phyloP scores from a whole-genome alignment of 129 eudicot genomes.

The Heracleum sosnowskyi region DNA sequence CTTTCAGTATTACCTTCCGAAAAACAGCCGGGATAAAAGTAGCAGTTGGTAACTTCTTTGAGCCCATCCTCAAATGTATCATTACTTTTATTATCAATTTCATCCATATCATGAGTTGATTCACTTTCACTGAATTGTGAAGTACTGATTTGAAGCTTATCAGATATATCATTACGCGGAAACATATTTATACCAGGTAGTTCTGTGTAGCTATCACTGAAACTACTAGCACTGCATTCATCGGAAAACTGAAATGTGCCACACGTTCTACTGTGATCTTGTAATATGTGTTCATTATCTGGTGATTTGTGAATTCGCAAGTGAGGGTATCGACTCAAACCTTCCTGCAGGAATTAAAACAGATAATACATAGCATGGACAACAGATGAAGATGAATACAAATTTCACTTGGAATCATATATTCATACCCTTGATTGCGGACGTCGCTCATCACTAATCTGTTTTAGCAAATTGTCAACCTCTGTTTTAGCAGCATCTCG shows the following conservation, averaged over 20 bases:
- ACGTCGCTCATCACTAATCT: conserved; percentile 36
- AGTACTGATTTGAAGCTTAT: conserved; percentile 29
- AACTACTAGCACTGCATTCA: conserved; percentile 49
- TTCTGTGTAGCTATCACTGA: conserved; percentile 43
- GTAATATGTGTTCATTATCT: conserved; percentile 24
- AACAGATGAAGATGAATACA: neutral
- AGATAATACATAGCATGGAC: conserved; percentile 11
- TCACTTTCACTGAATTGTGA: conserved; percentile 40
- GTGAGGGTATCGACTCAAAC: conserved; percentile 48
- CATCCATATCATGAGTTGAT: conserved; percentile 59
- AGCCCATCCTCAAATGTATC: conserved; percentile 44
- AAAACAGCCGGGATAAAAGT: conserved; percentile 20
- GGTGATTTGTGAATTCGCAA: conserved; percentile 48
- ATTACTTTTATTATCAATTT: conserved; percentile 40
- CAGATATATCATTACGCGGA: conserved; percentile 22
- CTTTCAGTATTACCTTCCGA: conserved; percentile 24
- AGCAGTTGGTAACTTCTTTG: conserved; percentile 42
- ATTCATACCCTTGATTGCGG: conserved; percentile 39
- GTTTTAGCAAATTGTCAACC: conserved; percentile 57
- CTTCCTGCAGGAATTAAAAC: conserved; percentile 34
- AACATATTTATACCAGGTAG: conserved; percentile 32
- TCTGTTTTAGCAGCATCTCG: conserved; percentile 73
- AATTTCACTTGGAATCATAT: neutral
- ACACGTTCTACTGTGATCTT: conserved; percentile 31
- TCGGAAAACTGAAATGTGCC: conserved; percentile 35